Conservation (phyloP, 345 rosid species). For the Mallotus nudiflorus region DNA sequence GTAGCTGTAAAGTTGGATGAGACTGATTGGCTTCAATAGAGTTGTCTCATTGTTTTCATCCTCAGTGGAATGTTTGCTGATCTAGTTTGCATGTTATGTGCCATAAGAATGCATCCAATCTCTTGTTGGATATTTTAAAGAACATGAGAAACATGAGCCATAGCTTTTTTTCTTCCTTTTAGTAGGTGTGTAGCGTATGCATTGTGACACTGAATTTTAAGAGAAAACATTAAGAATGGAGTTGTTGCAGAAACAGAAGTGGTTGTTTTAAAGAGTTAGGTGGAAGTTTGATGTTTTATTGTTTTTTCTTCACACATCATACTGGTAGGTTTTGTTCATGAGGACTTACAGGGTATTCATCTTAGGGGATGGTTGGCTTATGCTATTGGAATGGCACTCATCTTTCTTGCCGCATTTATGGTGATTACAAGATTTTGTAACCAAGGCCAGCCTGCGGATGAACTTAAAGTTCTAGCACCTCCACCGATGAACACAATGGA, state of each 20-base stretch:
- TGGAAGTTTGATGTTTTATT: not conserved
- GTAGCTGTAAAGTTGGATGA: not conserved
- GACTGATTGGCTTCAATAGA: not conserved
- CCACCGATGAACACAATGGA: constrained; percentile 90
- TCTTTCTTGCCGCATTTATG: constrained; percentile 66
- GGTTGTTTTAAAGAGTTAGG: not conserved
- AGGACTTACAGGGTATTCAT: constrained; percentile 11
- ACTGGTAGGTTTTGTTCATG: not conserved
- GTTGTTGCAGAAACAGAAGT: not conserved
- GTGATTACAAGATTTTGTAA: constrained; percentile 54
- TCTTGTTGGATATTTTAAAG: not conserved
- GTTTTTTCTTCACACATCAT: constrained; percentile 8
- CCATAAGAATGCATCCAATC: not conserved
- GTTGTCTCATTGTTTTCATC: not conserved
- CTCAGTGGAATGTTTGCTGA: not conserved
- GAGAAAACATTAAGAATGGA: not conserved
- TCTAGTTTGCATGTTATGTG: not conserved
- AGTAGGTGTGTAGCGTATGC: not conserved
- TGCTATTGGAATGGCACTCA: constrained; percentile 43
- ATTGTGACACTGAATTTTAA: not conserved
- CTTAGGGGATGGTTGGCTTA: constrained; percentile 74
- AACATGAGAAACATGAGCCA: not conserved
- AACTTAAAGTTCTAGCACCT: constrained; percentile 76
- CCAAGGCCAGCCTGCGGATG: constrained; percentile 52
- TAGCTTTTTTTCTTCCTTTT: not conserved